phyloP scores from a whole-genome alignment of 805 yeast species.

The Myxozyma neglecta region DNA sequence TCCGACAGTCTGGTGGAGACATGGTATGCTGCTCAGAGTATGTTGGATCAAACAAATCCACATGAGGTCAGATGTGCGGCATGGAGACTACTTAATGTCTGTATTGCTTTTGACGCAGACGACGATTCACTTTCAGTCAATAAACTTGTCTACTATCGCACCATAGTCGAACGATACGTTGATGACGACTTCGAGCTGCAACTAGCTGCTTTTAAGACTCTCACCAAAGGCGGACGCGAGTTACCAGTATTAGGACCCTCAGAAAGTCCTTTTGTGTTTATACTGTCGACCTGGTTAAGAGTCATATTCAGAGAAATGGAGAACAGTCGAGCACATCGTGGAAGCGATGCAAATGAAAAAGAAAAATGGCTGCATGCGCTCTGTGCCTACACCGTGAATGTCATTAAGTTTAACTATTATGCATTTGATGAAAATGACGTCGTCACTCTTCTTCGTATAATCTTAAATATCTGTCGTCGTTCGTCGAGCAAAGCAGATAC shows the following conservation, averaged over 20 bases:
- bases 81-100: slow-evolving; percentile 53
- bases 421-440: slow-evolving; percentile 47
- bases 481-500: slow-evolving; percentile 46
- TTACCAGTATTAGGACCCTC: slow-evolving; percentile 53
- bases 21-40: slow-evolving; percentile 67
- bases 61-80: slow-evolving; percentile 50
- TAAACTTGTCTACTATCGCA: slow-evolving; percentile 58
- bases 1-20: slow-evolving; percentile 61
- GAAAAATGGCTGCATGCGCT: slow-evolving; percentile 39
- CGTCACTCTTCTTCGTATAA: slow-evolving; percentile 40
- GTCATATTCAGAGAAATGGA: slow-evolving; percentile 38
- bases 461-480: slow-evolving; percentile 44
- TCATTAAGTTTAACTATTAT: slow-evolving; percentile 51
- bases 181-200: slow-evolving; percentile 57
- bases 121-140: slow-evolving; percentile 50
- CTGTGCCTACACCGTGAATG: slow-evolving; percentile 41
- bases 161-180: slow-evolving; percentile 51
- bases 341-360: background rate
- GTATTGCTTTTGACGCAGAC: slow-evolving; percentile 51
- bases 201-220: slow-evolving; percentile 47
- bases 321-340: background rate
- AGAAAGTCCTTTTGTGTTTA: slow-evolving; percentile 46
- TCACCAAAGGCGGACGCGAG: slow-evolving; percentile 57
- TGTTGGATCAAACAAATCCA: slow-evolving; percentile 46
- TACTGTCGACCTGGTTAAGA: slow-evolving; percentile 44